phyloP scores from a whole-genome alignment of 2,329 filamentous ascomycete genomes.

The Apiospora marii region DNA sequence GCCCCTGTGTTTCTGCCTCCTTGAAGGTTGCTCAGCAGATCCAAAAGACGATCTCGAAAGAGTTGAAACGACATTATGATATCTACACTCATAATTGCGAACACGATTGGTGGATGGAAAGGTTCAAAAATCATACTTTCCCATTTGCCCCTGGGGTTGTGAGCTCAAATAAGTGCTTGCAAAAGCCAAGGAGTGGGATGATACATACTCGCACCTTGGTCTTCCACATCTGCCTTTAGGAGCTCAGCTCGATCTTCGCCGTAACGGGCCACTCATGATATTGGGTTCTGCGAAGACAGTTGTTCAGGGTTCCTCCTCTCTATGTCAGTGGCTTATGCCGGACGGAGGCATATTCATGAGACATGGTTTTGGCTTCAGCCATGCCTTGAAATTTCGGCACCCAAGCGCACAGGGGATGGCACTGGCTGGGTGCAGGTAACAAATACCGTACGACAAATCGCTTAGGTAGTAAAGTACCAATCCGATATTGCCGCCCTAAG shows the following conservation, averaged over 20 bases:
- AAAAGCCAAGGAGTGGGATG: background rate
- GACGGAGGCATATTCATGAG: background rate
- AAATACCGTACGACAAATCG: background rate
- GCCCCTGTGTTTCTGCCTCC: background rate
- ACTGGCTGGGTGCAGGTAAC: no score
- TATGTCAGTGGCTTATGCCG: background rate
- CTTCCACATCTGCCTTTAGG: background rate
- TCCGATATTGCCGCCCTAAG: background rate
- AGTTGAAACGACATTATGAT: background rate
- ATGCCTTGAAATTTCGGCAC: background rate
- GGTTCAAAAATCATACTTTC: background rate
- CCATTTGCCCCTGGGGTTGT: background rate
- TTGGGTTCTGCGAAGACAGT: background rate
- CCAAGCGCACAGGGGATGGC: background rate
- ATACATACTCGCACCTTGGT: background rate
- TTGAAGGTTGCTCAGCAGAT: background rate
- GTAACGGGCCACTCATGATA: background rate
- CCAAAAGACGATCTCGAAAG: background rate
- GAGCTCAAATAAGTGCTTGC: background rate
- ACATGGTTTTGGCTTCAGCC: background rate
- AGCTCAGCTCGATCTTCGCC: background rate
- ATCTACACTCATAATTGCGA: background rate
- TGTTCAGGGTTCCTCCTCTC: background rate
- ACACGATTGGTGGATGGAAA: background rate
- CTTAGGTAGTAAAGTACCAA: background rate